phyloP scores from a whole-genome alignment of 2,329 filamentous ascomycete genomes.

The Aspergillus felis region DNA sequence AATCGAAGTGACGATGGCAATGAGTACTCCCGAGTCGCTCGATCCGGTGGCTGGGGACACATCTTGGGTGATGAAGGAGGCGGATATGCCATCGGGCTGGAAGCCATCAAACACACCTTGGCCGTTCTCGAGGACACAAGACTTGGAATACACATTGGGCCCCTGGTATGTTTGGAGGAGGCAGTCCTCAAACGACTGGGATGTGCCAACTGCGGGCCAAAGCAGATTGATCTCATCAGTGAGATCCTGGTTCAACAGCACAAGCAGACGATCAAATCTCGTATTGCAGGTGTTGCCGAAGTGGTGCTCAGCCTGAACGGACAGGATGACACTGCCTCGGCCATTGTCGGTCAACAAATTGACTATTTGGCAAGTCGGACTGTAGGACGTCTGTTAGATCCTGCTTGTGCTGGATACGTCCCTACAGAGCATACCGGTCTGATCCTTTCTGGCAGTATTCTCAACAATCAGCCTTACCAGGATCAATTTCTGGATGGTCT shows the following conservation, averaged over 20 bases:
- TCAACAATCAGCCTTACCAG: slow-evolving; percentile 16
- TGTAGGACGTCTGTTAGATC: slow-evolving; percentile 12
- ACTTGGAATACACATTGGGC: slow-evolving; percentile 7
- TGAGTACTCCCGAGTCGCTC: slow-evolving; percentile 25
- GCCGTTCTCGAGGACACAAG: slow-evolving; percentile 24
- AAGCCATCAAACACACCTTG: slow-evolving; percentile 34
- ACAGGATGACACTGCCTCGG: slow-evolving; percentile 2
- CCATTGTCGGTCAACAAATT: slow-evolving; percentile 12
- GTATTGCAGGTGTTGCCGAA: slow-evolving; percentile 16
- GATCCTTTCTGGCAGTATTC: slow-evolving; percentile 18
- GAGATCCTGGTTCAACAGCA: slow-evolving; percentile 11
- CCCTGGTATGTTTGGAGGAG: slow-evolving; percentile 7
- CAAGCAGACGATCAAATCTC: slow-evolving; percentile 9
- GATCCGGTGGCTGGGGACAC: slow-evolving; percentile 44
- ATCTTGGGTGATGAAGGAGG: slow-evolving; percentile 44
- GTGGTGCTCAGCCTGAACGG: slow-evolving; percentile 8
- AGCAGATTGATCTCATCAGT: slow-evolving; percentile 14
- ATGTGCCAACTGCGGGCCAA: background rate
- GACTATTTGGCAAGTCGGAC: slow-evolving; percentile 9
- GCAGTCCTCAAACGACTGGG: slow-evolving; percentile 13
- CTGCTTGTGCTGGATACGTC: slow-evolving; percentile 7
- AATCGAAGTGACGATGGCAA: slow-evolving; percentile 6
- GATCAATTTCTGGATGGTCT: background rate
- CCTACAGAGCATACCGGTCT: slow-evolving; percentile 8
- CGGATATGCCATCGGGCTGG: slow-evolving; percentile 39